phyloP scores from a whole-genome alignment of 108 stramenopile species.

The Pseudonitzschia pungens region DNA sequence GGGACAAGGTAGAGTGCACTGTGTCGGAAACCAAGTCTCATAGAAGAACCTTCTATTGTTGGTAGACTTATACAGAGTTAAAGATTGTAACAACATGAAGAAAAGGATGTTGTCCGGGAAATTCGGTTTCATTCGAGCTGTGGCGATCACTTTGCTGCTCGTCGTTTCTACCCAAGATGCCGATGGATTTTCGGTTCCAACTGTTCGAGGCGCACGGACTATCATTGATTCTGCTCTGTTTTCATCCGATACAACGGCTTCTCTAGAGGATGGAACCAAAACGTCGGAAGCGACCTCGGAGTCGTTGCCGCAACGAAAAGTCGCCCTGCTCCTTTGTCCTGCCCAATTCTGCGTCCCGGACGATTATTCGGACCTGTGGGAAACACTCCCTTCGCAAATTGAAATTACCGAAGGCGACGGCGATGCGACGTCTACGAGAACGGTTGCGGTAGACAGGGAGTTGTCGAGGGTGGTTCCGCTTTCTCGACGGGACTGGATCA shows the following conservation, averaged over 20 bases:
- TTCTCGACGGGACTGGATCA: conserved; percentile 83
- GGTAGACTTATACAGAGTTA: no score
- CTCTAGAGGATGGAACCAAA: no score
- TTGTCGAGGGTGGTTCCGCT: conserved; percentile 53
- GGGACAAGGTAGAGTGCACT: no score
- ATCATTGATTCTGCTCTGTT: background rate
- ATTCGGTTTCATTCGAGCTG: background rate
- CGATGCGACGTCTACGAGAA: background rate
- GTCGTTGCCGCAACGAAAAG: conserved; percentile 1
- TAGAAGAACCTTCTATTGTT: no score
- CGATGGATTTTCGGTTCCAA: background rate
- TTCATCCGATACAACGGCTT: background rate
- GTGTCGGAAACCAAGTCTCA: no score
- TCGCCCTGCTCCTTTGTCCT: conserved; percentile 61
- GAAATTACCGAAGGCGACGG: conserved; percentile 13
- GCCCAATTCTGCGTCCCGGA: conserved; percentile 83
- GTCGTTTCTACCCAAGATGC: background rate
- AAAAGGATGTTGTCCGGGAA: background rate
- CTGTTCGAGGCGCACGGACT: background rate
- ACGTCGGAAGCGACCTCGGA: no score
- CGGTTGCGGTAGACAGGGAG: conserved; percentile 37
- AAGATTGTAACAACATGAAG: no score
- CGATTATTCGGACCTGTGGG: conserved; percentile 58
- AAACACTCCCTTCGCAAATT: conserved; percentile 29
- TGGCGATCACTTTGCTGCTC: background rate